Evolutionary conservation across 1,139 yeast species (phyloP).

Genomic region (Geotrichum klebahnii): DNA sequence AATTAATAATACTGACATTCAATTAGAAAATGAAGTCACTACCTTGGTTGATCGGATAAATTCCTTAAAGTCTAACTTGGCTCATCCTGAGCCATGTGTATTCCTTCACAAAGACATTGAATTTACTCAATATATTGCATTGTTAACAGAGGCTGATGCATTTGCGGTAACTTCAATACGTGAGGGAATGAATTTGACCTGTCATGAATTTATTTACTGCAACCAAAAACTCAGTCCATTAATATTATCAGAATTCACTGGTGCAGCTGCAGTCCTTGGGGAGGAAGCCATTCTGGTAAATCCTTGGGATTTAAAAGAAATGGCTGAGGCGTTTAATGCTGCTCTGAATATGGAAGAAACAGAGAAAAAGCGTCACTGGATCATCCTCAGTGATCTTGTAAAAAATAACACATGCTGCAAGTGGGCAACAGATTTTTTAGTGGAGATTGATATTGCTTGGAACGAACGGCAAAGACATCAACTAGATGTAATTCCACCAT

Average conservation of each 20-base stretch:
- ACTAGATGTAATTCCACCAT: slow-evolving; percentile 32
- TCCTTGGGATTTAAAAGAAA: slow-evolving; percentile 79
- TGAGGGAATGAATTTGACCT: slow-evolving; percentile 94
- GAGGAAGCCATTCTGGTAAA: slow-evolving; percentile 56
- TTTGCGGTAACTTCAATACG: slow-evolving; percentile 88
- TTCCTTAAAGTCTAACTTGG: slow-evolving; percentile 66
- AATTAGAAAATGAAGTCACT: slow-evolving; percentile 66
- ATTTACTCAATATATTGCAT: slow-evolving; percentile 82
- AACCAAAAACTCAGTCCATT: slow-evolving; percentile 74
- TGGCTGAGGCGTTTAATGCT: slow-evolving; percentile 56
- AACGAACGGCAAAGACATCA: slow-evolving; percentile 48
- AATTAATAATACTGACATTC: slow-evolving; percentile 45
- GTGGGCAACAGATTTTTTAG: slow-evolving; percentile 66
- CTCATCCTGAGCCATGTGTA: slow-evolving; percentile 62
- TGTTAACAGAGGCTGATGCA: slow-evolving; percentile 77
- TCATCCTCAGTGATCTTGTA: slow-evolving; percentile 54
- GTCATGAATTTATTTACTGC: slow-evolving; percentile 88
- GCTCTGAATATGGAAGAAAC: slow-evolving; percentile 61
- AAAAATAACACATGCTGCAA: slow-evolving; percentile 62
- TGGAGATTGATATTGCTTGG: slow-evolving; percentile 61
- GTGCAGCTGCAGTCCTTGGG: slow-evolving; percentile 76
- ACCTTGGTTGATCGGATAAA: slow-evolving; percentile 82
- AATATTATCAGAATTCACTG: slow-evolving; percentile 87
- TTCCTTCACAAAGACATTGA: slow-evolving; percentile 82
- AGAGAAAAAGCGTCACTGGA: slow-evolving; percentile 63